phyloP scores from a whole-genome alignment of 768 basidiomycete species.

The Steccherinum ochraceum region DNA sequence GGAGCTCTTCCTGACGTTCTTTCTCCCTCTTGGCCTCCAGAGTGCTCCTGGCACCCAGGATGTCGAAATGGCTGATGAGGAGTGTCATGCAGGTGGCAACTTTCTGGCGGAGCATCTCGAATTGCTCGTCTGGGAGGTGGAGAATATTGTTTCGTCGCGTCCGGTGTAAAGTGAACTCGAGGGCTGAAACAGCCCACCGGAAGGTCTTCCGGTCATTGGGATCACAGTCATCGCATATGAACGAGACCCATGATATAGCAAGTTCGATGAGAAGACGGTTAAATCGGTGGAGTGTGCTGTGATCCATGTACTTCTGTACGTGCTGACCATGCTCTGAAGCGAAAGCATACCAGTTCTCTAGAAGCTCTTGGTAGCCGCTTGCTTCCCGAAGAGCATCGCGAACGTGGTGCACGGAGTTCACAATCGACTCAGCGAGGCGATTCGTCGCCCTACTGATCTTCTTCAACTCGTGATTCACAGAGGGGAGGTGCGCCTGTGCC shows the following conservation, averaged over 20 bases:
- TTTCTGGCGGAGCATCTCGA: conserved; percentile 82
- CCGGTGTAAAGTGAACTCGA: conserved; percentile 86
- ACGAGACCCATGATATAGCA: conserved; percentile 96
- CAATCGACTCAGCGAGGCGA: conserved; percentile 86
- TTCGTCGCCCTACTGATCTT: conserved; percentile 89
- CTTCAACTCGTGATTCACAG: conserved; percentile 81
- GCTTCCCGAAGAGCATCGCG: conserved; percentile 56
- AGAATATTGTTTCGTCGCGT: conserved; percentile 87
- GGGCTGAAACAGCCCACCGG: conserved; percentile 95
- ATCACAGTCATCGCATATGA: conserved; percentile 97
- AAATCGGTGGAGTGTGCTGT: conserved; percentile 61
- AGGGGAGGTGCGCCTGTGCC: conserved; percentile 85
- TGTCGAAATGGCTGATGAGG: conserved; percentile 97
- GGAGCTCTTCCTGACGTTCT: conserved; percentile 67
- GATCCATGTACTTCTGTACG: conserved; percentile 85
- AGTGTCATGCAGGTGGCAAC: conserved; percentile 96
- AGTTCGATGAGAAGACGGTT: conserved; percentile 80
- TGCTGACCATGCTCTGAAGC: conserved; percentile 96
- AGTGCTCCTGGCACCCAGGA: conserved; percentile 87
- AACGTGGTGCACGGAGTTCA: conserved; percentile 87
- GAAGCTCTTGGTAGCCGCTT: conserved; percentile 70
- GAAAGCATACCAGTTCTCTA: conserved; percentile 93
- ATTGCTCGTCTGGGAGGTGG: conserved; percentile 82
- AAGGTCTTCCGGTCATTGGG: conserved; percentile 94
- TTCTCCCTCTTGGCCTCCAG: conserved; percentile 86